A percentile compares a stretch with the other conserved stretches of the same genome.
Conservation (phyloP, 306 rosid species). For the Heteromeles arbutifolia region DNA sequence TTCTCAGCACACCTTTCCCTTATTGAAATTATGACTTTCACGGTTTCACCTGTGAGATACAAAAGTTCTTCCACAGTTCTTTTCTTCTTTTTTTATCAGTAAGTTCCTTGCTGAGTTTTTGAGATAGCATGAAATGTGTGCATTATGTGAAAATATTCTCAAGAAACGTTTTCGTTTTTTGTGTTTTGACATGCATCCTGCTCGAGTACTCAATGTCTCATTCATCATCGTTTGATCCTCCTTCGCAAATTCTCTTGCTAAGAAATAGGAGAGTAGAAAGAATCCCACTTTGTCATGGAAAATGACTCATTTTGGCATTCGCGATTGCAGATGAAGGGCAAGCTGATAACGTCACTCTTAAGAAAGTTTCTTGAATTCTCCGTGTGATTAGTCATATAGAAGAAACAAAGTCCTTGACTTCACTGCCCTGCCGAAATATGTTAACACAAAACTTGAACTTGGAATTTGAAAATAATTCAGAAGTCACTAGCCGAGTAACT, state of each 20-base stretch:
- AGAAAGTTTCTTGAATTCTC: conserved; percentile 14
- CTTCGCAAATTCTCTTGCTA: neutral
- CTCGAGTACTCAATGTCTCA: neutral
- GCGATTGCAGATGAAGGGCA: conserved; percentile 27
- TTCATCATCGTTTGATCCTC: neutral
- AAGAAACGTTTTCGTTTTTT: too few species aligned
- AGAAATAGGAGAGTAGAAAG: neutral
- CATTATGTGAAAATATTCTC: too few species aligned
- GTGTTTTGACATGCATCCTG: neutral
- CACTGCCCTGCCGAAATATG: conserved; percentile 34
- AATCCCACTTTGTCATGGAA: neutral
- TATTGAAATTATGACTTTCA: neutral
- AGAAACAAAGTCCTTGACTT: conserved; percentile 19
- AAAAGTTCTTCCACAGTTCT: neutral
- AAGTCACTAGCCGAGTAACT: conserved; percentile 42
- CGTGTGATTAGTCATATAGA: neutral
- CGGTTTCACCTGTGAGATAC: neutral
- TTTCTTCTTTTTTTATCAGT: neutral
- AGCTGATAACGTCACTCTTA: conserved; percentile 3
- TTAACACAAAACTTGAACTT: conserved; percentile 51
- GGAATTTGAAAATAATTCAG: conserved; percentile 41
- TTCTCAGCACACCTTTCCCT: neutral
- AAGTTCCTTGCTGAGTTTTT: neutral
- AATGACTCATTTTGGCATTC: conserved; percentile 16
- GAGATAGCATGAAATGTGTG: neutral